These are phyloP conservation scores for Boletus coccyginus DNA, from an alignment of 768 basidiomycete species.

Conservation along the genomic window DNA sequence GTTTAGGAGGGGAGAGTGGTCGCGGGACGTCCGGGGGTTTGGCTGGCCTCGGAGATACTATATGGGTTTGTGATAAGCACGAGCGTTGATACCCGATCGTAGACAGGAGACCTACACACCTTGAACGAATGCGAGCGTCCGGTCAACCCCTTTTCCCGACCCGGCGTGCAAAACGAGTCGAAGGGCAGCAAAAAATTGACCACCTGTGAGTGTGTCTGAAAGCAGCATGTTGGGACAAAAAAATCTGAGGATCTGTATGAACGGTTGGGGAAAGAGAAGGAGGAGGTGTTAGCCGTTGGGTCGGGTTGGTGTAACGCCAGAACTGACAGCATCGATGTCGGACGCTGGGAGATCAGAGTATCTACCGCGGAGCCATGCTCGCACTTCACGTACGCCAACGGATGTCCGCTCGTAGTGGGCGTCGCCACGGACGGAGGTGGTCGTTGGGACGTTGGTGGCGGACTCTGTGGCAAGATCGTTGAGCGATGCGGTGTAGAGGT, in stretches of 20 bases:
- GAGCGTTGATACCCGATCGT: neutral
- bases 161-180: constrained; percentile 63
- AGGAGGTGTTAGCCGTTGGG: neutral
- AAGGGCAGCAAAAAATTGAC: constrained; percentile 75
- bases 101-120: constrained; percentile 40
- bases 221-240: constrained; percentile 56
- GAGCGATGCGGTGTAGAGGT: constrained; percentile 60
- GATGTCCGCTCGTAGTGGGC: constrained; percentile 50
- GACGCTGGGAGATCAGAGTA: constrained; percentile 52
- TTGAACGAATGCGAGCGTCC: constrained; percentile 71
- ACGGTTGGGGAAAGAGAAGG: neutral
- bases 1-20: constrained; percentile 24
- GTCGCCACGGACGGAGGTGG: constrained; percentile 35
- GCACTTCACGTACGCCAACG: constrained; percentile 61
- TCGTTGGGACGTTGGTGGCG: neutral
- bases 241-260: constrained; percentile 56
- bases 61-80: constrained; percentile 8
- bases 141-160: constrained; percentile 60
- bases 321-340: constrained; percentile 58
- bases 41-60: constrained; percentile 19
- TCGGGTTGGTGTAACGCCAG: neutral
- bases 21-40: constrained; percentile 6
- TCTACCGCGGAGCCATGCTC: constrained; percentile 74
- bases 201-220: constrained; percentile 55
- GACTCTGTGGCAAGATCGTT: constrained; percentile 45